Evolutionary conservation across 2,329 filamentous ascomycete genomes (phyloP).

Genomic region (Alternaria alternata): DNA sequence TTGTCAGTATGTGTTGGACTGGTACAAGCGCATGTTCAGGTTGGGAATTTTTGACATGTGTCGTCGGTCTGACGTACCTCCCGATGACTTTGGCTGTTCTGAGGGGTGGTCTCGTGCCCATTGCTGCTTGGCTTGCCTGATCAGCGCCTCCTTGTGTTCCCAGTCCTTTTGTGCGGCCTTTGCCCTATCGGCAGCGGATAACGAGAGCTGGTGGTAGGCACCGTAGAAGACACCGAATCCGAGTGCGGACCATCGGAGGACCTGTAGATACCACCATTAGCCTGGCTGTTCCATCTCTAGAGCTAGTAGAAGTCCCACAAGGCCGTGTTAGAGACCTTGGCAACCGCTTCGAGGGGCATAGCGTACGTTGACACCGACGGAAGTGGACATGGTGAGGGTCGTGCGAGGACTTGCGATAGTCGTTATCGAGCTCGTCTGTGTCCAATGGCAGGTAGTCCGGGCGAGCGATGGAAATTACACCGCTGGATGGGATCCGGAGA

Average conservation of each 20-base stretch:
- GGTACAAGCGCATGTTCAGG: background rate
- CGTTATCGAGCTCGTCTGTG: conserved; percentile 23
- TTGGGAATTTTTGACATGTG: background rate
- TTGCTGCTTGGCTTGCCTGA: conserved; percentile 90
- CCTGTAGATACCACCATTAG: conserved; percentile 63
- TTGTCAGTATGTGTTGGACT: background rate
- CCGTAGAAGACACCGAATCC: conserved; percentile 93
- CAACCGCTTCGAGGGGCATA: conserved; percentile 6
- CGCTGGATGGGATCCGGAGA: conserved; percentile 22
- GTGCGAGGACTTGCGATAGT: conserved; percentile 34
- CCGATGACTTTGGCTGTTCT: conserved; percentile 42
- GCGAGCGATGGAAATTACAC: conserved; percentile 29
- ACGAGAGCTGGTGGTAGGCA: conserved; percentile 87
- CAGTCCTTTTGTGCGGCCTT: conserved; percentile 81
- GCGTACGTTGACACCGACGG: conserved; percentile 63
- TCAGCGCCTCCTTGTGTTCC: conserved; percentile 88
- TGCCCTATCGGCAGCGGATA: conserved; percentile 75
- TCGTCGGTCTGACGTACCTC: conserved; percentile 32
- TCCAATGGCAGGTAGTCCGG: conserved; percentile 43
- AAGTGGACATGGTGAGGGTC: conserved; percentile 52
- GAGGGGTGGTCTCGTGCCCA: conserved; percentile 76
- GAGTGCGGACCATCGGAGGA: conserved; percentile 96
- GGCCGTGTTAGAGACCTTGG: background rate
- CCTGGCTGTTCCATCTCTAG: conserved; percentile 16
- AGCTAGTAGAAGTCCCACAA: conserved; percentile 6